phyloP scores from a whole-genome alignment of 176 grass and related monocot genomes.

The Puccinellia tenuiflora region DNA sequence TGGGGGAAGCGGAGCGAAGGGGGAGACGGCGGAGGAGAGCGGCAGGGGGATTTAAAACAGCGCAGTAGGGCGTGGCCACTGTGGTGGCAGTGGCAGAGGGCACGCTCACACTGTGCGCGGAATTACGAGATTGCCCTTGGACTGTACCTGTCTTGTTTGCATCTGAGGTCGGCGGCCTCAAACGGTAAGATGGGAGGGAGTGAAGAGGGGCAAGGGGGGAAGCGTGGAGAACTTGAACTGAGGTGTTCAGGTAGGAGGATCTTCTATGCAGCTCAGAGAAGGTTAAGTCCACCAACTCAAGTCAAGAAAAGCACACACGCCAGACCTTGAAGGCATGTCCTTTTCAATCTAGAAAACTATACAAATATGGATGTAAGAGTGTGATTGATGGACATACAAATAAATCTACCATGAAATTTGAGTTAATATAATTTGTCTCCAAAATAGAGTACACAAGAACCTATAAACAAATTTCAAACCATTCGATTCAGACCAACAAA shows the following conservation, averaged over 20 bases:
- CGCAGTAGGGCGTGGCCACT: constrained; percentile 34
- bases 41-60: constrained; percentile 74
- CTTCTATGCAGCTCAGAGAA: neutral
- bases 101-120: neutral
- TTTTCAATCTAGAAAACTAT: no score
- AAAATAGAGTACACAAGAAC: no score
- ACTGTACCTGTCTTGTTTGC: neutral
- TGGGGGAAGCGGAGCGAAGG: neutral
- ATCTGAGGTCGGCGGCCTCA: constrained; percentile 21
- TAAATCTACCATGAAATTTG: no score
- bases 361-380: no score
- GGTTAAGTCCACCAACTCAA: neutral
- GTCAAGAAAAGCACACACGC: no score
- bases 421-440: no score
- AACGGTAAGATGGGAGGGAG: constrained; percentile 47
- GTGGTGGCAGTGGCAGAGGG: constrained; percentile 7
- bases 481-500: no score
- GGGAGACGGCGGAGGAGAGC: constrained; percentile 37
- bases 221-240: neutral
- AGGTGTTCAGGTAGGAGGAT: neutral
- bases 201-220: neutral
- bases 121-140: constrained; percentile 19
- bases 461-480: no score
- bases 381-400: no score
- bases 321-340: no score